Percentiles rank a stretch among this genome's conserved stretches.
phyloP scores from a whole-genome alignment of 345 rosid genomes.

The Laguncularia racemosa region DNA sequence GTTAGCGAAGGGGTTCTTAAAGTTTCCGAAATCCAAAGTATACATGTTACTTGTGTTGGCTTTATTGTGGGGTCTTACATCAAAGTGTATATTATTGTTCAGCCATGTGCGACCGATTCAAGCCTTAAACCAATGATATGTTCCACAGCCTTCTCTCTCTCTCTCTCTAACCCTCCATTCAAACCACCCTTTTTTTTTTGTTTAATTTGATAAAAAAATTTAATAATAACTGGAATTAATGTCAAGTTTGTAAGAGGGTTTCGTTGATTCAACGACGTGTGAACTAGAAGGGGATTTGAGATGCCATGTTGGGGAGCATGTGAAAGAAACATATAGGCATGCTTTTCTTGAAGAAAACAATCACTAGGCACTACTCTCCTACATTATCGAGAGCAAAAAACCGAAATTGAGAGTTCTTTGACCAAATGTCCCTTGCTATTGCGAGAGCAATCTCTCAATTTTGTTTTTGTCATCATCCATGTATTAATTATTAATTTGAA shows the following conservation, averaged over 20 bases:
- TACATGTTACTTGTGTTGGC: neutral
- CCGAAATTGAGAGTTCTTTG: conserved; percentile 22
- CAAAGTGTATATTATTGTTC: conserved; percentile 16
- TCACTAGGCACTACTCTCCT: conserved; percentile 7
- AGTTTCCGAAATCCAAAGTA: neutral
- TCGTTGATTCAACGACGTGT: neutral
- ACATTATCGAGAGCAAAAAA: conserved; percentile 11
- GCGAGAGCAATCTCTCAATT: neutral
- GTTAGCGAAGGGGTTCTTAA: neutral
- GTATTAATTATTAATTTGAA: no score
- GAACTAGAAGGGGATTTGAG: conserved; percentile 6
- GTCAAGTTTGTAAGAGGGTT: neutral
- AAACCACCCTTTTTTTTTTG: no score
- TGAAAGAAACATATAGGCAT: conserved; percentile 18
- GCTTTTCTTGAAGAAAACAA: conserved; percentile 21
- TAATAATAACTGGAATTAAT: neutral
- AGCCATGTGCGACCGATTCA: conserved; percentile 34
- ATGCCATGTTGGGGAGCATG: conserved; percentile 27
- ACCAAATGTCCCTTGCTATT: conserved; percentile 20
- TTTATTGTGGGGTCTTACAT: conserved; percentile 10
- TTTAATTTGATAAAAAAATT: no score
- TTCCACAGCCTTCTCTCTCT: conserved; percentile 9
- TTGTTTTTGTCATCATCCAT: no score
- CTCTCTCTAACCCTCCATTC: neutral
- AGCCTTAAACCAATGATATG: conserved; percentile 17